A percentile compares a stretch with the other conserved stretches of the same genome.
These are phyloP conservation scores for Tagetes erecta DNA, from an alignment of 129 eudicot genomes.

Conservation along the genomic window DNA sequence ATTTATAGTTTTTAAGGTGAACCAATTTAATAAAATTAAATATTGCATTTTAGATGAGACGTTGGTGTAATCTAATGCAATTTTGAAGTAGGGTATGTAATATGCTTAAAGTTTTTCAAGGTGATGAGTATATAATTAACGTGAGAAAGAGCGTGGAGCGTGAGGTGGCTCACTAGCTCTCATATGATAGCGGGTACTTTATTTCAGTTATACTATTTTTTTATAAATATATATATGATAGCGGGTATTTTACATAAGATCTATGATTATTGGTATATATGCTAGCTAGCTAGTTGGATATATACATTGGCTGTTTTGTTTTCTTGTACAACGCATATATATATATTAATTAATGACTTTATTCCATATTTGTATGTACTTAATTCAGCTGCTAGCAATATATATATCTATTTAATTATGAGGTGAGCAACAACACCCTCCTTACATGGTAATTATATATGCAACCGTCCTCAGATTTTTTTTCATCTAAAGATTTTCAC, in stretches of 20 bases:
- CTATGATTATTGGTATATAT: not conserved
- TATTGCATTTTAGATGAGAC: no score
- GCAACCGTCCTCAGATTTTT: slow-evolving; percentile 9
- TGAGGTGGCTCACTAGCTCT: no score
- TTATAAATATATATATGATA: not conserved
- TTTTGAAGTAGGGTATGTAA: no score
- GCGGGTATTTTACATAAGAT: not conserved
- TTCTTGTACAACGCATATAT: not conserved
- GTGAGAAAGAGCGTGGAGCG: no score
- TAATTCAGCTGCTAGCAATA: not conserved
- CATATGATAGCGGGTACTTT: no score
- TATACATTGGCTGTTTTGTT: not conserved
- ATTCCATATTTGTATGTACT: slow-evolving; percentile 26
- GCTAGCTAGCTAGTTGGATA: no score
- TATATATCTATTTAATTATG: slow-evolving; percentile 24
- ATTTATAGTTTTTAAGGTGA: no score
- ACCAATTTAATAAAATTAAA: no score
- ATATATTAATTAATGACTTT: not conserved
- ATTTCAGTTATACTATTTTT: no score
- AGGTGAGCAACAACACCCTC: slow-evolving; percentile 40
- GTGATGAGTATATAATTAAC: no score
- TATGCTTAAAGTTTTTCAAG: no score
- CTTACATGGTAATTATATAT: slow-evolving; percentile 26
- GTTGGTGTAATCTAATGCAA: no score
- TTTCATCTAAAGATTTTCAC: not conserved